Conservation (phyloP, 2,329 filamentous ascomycete genomes). For the Magnaporthiopsis rhizophila region DNA sequence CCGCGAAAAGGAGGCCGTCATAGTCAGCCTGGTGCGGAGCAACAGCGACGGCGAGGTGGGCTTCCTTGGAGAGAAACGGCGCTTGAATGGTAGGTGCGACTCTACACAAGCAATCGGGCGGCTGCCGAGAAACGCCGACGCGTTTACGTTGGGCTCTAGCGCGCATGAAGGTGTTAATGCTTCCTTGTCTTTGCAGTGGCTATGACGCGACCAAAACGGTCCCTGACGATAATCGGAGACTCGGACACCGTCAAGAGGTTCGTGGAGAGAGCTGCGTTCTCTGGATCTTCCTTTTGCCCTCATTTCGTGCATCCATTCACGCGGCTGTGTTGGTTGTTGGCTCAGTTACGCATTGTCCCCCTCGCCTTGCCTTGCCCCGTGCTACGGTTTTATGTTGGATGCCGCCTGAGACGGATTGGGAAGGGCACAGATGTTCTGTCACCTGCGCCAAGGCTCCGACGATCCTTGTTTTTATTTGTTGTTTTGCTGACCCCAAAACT, state of each 20-base stretch:
- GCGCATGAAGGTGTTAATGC: conserved; percentile 17
- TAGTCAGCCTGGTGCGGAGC: conserved; percentile 89
- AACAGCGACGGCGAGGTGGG: conserved; percentile 83
- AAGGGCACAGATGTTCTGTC: conserved; percentile 1
- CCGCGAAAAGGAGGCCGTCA: conserved; percentile 89
- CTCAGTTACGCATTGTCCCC: conserved; percentile 1
- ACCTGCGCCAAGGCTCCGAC: neutral
- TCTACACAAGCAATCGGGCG: no score
- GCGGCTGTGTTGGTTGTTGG: neutral
- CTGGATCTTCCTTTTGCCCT: conserved; percentile 4
- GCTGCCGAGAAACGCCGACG: neutral
- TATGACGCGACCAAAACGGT: conserved; percentile 90
- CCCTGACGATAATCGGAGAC: conserved; percentile 85
- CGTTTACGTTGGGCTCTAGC: neutral
- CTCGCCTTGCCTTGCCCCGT: neutral
- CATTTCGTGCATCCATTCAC: conserved; percentile 7
- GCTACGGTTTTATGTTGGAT: neutral
- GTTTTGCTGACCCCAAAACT: conserved; percentile 12
- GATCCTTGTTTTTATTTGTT: conserved; percentile 3
- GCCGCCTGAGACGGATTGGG: conserved; percentile 1
- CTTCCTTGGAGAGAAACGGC: conserved; percentile 84
- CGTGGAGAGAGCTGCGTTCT: conserved; percentile 6
- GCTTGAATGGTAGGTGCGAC: conserved; percentile 65
- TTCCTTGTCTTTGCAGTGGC: conserved; percentile 55
- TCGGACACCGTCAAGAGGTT: conserved; percentile 85